Evolutionary conservation across 257 asterid genomes (phyloP).

Genomic region (Solanum rostratum): DNA sequence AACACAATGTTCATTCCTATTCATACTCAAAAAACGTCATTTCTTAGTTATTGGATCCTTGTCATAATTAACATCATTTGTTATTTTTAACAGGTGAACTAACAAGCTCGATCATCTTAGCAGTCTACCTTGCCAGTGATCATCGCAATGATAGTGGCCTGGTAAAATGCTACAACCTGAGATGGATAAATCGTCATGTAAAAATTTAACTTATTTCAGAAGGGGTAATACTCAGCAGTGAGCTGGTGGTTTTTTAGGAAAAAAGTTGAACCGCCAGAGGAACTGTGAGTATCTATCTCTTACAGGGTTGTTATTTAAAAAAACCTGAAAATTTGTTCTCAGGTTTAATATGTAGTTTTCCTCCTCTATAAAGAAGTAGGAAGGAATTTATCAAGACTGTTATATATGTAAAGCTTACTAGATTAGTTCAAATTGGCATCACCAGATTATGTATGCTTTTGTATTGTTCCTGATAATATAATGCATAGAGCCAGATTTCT

Average conservation of each 20-base stretch:
- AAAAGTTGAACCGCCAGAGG: neutral
- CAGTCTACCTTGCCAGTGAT: neutral
- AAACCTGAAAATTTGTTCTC: neutral
- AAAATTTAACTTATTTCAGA: neutral
- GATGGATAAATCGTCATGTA: neutral
- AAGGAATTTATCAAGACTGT: neutral
- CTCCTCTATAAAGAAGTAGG: neutral
- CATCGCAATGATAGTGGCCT: neutral
- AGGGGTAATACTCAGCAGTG: neutral
- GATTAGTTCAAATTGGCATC: neutral
- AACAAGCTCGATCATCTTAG: neutral
- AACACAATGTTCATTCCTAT: neutral
- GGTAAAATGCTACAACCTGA: conserved; percentile 12
- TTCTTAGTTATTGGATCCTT: neutral
- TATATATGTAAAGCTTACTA: neutral
- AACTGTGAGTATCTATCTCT: neutral
- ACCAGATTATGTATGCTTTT: neutral
- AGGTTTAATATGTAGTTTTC: neutral
- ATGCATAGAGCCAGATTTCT: neutral
- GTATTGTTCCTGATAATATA: neutral
- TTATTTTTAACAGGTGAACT: neutral
- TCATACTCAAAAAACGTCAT: neutral
- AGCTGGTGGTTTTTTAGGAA: neutral
- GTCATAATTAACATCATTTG: neutral
- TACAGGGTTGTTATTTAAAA: neutral